Conservation (phyloP, 225 moss, liverwort and hornwort species). For the Pseudoscleropodium purum region DNA sequence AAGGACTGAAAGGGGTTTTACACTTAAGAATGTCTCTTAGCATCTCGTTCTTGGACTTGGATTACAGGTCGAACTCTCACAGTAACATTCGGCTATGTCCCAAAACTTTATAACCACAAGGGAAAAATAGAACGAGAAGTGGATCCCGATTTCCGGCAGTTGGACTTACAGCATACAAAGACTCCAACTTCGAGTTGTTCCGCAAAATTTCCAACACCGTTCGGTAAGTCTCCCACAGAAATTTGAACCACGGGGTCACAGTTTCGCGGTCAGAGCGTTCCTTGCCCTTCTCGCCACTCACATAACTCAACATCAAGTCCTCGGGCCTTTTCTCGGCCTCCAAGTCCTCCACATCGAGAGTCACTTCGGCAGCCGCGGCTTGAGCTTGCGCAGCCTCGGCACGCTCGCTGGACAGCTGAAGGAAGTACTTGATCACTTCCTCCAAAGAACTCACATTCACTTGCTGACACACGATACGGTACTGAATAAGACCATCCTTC, state of each 20-base stretch:
- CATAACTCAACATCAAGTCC: slow-evolving; percentile 97
- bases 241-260: slow-evolving; percentile 97
- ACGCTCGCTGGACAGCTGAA: slow-evolving; percentile 92
- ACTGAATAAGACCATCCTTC: slow-evolving; percentile 95
- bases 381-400: slow-evolving; percentile 87
- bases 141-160: background rate
- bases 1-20: no score
- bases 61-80: no score
- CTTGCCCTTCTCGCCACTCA: slow-evolving; percentile 96
- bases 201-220: slow-evolving; percentile 89
- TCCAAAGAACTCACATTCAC: slow-evolving; percentile 90
- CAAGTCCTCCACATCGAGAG: slow-evolving; percentile 84
- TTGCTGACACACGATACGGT: slow-evolving; percentile 96
- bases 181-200: slow-evolving; percentile 92
- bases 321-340: slow-evolving; percentile 96
- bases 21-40: no score
- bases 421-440: slow-evolving; percentile 95
- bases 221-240: slow-evolving; percentile 94
- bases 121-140: background rate
- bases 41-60: no score
- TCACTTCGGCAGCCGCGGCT: slow-evolving; percentile 64
- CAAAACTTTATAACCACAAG: background rate
- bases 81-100: background rate
- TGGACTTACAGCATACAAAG: slow-evolving; percentile 63
- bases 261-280: slow-evolving; percentile 91